These are phyloP conservation scores for Forsythia viridissima DNA, from an alignment of 257 asterid genomes.

Conservation along the genomic window DNA sequence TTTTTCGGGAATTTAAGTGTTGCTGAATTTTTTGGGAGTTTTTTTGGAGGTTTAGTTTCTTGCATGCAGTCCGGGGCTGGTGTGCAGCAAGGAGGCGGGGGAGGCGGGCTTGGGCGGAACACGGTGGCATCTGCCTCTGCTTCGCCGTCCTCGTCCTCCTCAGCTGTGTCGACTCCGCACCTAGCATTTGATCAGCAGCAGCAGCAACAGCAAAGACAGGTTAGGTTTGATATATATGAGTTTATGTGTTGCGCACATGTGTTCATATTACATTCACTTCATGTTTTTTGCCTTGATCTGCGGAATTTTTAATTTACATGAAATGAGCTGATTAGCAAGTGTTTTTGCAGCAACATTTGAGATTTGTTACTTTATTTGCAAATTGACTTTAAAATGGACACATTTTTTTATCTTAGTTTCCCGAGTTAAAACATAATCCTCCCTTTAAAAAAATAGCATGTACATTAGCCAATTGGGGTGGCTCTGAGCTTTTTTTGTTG, in stretches of 20 bases:
- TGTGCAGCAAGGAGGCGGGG: constrained; percentile 74
- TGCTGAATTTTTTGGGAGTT: neutral
- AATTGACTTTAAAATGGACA: neutral
- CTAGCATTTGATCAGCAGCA: constrained; percentile 84
- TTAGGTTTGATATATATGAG: constrained; percentile 27
- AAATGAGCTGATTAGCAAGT: neutral
- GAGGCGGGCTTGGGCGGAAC: constrained; percentile 81
- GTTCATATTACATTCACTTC: neutral
- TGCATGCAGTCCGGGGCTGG: constrained; percentile 92
- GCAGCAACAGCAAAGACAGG: constrained; percentile 58
- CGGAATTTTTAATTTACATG: neutral
- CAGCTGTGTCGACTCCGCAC: constrained; percentile 48
- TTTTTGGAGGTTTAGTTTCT: neutral
- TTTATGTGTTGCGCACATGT: neutral
- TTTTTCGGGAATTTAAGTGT: neutral
- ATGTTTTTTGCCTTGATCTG: neutral
- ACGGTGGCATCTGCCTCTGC: constrained; percentile 67
- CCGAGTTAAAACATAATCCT: neutral
- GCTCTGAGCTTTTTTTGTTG: neutral
- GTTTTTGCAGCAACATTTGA: neutral
- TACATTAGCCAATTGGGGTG: neutral
- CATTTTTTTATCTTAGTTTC: neutral
- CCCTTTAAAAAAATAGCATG: neutral
- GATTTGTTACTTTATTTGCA: neutral
- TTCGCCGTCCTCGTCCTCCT: constrained; percentile 92